Conservation (phyloP, 176 grass and related monocot genomes). For the Chloris gayana region DNA sequence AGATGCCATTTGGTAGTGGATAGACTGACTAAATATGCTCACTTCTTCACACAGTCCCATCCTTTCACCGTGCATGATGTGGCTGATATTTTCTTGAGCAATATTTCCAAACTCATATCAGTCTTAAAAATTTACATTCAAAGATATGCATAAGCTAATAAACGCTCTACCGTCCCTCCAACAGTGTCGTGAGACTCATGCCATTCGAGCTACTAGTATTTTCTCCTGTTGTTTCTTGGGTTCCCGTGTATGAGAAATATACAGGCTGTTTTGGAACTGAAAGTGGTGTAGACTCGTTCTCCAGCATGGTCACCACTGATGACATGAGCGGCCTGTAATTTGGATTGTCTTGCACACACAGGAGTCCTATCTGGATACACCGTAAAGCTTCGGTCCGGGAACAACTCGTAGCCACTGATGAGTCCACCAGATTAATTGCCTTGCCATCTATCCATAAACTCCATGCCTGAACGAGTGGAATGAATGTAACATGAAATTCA, state of each 20-base stretch:
- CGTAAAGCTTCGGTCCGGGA: constrained; percentile 32
- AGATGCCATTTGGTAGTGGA: too few species aligned
- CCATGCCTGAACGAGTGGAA: constrained; percentile 46
- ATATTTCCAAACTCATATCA: too few species aligned
- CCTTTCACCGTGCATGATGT: too few species aligned
- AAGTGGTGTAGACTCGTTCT: background rate
- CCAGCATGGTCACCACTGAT: constrained; percentile 37
- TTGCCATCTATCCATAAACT: constrained; percentile 56
- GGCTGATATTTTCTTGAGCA: too few species aligned
- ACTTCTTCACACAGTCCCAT: too few species aligned
- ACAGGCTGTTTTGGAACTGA: constrained; percentile 37
- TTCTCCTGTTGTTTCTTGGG: background rate
- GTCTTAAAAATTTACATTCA: background rate
- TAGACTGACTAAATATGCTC: too few species aligned
- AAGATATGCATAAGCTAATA: background rate
- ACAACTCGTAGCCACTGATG: constrained; percentile 8
- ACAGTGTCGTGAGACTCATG: constrained; percentile 5
- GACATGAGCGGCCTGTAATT: constrained; percentile 56
- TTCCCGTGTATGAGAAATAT: constrained; percentile 36
- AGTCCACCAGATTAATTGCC: constrained; percentile 45
- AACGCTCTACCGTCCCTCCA: constrained; percentile 15
- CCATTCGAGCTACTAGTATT: constrained; percentile 19
- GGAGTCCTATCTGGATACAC: constrained; percentile 52
- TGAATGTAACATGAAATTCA: background rate
- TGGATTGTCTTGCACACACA: constrained; percentile 63